Evolutionary conservation across 2,329 filamentous ascomycete genomes (phyloP), one percentile per base, ranked within the genome.

Genomic region (Intubia oerlemansii): DNA sequence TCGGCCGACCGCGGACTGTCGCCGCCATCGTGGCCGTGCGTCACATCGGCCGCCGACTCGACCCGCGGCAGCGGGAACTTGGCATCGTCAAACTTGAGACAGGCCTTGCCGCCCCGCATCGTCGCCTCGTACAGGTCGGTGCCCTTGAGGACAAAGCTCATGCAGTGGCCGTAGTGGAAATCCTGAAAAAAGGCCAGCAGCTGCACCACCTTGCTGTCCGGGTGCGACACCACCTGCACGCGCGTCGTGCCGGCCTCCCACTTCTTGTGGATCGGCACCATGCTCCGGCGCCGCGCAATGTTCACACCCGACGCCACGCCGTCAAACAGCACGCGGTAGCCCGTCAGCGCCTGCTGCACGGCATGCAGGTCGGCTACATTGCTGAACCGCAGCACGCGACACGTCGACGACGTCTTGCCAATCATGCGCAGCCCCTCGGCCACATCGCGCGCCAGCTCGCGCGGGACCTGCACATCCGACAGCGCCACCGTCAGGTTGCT

Each of bases 191-290:
- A 93, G 4, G 73, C 81, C 14, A 90, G 53, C 17, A 93, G 54
- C 46, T 91, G 80, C 14, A 77, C 51, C 10, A 76, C 64, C 42
- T 70, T 77, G 20, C 29, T 36, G 36, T 82, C 77, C 38, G 75
- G 72, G 38, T 71, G 62, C 38, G 69, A 61, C 20, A 92, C 68
- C 21, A 92, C 59, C 45, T 92, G 82, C 7, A 92, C 57, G 20
- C 84, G 69, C 7, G 79, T 79, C 21, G 62, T 63, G n/a, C 62
- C 68, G 3, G 82, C 78, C 44, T 90, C 81, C 79, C 80, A 90
- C 48, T 88, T 88, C 53, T 92, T 91, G 54, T 90, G 78, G 38
- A 92, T 85, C 0, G 80, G 80, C 11, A 91, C 80, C 10, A 92
- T 79, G 74, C 84, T 88, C 38, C 79, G 67, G 27, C 79, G 69